phyloP scores from a whole-genome alignment of 176 grass and related monocot genomes.

The Cymbopogon citratus region DNA sequence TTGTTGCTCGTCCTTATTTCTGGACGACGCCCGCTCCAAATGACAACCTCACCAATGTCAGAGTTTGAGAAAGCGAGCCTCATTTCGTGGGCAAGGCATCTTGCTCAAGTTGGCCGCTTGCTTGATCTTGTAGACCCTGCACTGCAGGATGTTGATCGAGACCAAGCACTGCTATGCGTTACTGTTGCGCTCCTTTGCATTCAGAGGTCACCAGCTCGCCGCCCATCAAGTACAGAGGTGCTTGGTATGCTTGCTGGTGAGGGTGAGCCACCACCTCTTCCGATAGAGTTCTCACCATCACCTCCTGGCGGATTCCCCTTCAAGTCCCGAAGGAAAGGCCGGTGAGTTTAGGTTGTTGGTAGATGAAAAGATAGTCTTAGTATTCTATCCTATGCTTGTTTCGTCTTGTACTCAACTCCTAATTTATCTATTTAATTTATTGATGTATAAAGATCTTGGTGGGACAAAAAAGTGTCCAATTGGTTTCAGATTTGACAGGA shows the following conservation, averaged over 20 bases:
- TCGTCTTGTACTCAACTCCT: conserved; percentile 43
- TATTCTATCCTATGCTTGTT: conserved; percentile 22
- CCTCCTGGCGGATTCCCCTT: conserved; percentile 70
- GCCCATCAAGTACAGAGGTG: conserved; percentile 66
- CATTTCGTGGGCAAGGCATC: conserved; percentile 86
- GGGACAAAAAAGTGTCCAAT: conserved; percentile 5
- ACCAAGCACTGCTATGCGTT: conserved; percentile 78
- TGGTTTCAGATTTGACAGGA: conserved; percentile 28
- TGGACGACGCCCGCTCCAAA: conserved; percentile 78
- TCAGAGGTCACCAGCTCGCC: conserved; percentile 61
- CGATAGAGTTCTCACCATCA: conserved; percentile 75
- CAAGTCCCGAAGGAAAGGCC: conserved; percentile 64
- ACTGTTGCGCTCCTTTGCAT: conserved; percentile 85
- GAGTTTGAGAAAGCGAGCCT: conserved; percentile 94
- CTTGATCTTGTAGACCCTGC: conserved; percentile 81
- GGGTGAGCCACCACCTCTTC: conserved; percentile 66
- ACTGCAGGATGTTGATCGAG: conserved; percentile 54
- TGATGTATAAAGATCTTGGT: conserved; percentile 34
- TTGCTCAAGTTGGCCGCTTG: conserved; percentile 65
- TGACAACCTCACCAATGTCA: conserved; percentile 74
- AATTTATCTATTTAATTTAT: conserved; percentile 36
- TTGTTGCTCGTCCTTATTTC: conserved; percentile 82
- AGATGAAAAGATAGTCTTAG: conserved; percentile 27
- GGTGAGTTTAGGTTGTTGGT: conserved; percentile 49
- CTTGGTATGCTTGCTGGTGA: conserved; percentile 66